Evolutionary conservation across 257 asterid species (phyloP).

Genomic region (Rhazya stricta): DNA sequence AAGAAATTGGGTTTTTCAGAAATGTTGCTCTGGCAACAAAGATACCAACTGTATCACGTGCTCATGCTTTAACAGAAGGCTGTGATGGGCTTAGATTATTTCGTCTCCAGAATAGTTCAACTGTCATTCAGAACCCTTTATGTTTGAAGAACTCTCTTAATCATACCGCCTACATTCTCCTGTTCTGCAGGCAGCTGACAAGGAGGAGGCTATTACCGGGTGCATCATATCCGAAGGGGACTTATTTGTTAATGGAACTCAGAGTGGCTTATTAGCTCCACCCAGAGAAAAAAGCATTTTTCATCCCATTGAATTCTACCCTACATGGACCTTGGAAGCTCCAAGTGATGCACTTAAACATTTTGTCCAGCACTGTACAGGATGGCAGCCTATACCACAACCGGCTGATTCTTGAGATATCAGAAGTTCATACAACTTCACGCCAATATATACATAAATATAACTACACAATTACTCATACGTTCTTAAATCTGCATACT

Average conservation of each 20-base stretch:
- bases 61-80: background rate
- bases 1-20: background rate
- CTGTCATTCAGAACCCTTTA: background rate
- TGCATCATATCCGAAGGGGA: conserved; percentile 72
- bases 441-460: background rate
- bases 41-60: background rate
- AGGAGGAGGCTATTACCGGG: conserved; percentile 51
- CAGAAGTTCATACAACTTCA: background rate
- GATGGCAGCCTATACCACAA: conserved; percentile 46
- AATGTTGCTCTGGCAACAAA: background rate
- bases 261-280: conserved; percentile 42
- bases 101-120: background rate
- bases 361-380: conserved; percentile 55
- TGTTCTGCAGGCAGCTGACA: conserved; percentile 63
- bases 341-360: conserved; percentile 56
- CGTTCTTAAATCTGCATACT: background rate
- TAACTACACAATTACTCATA: background rate
- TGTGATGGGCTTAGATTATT: background rate
- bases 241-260: conserved; percentile 47
- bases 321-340: conserved; percentile 54
- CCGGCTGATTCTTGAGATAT: conserved; percentile 38
- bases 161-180: background rate
- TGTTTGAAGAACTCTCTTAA: background rate
- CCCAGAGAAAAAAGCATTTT: conserved; percentile 31
- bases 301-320: conserved; percentile 52